Evolutionary conservation across 202 grass and related monocot genomes (phyloP).

Genomic region (Elaeis oleifera): DNA sequence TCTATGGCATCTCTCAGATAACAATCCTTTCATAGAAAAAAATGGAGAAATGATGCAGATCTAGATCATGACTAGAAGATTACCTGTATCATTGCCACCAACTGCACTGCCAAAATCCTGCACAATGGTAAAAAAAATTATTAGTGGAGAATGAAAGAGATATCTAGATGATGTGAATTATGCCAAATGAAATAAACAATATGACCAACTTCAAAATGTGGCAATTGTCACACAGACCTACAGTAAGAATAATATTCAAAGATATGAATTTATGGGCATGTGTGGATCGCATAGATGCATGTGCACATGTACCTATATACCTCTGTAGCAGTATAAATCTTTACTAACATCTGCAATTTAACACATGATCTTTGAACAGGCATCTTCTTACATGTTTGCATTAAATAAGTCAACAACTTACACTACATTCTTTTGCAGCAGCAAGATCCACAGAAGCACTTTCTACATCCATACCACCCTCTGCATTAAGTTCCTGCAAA

Average conservation of each 20-base stretch:
- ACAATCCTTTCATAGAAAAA: neutral
- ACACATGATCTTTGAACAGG: too few species aligned
- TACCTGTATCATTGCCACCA: slow-evolving; percentile 76
- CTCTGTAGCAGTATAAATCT: too few species aligned
- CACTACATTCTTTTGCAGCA: slow-evolving; percentile 61
- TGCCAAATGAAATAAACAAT: slow-evolving; percentile 2
- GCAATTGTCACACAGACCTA: too few species aligned
- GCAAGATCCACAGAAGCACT: slow-evolving; percentile 36
- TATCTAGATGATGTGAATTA: neutral
- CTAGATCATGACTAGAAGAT: slow-evolving; percentile 22
- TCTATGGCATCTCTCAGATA: too few species aligned
- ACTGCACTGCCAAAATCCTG: slow-evolving; percentile 96
- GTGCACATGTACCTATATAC: too few species aligned
- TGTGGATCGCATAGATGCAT: too few species aligned
- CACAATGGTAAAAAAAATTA: slow-evolving; percentile 17
- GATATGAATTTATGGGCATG: too few species aligned
- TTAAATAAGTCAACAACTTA: slow-evolving; percentile 36
- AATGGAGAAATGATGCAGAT: neutral
- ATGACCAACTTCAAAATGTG: too few species aligned
- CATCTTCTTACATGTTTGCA: neutral
- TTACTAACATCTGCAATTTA: too few species aligned
- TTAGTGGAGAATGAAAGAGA: slow-evolving; percentile 4
- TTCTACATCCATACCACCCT: slow-evolving; percentile 45
- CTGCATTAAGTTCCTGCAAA: slow-evolving; percentile 55
- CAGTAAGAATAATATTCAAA: too few species aligned